These are phyloP conservation scores for Penicillium italicum DNA, from an alignment of 2,329 filamentous ascomycete species.

Conservation along the genomic window DNA sequence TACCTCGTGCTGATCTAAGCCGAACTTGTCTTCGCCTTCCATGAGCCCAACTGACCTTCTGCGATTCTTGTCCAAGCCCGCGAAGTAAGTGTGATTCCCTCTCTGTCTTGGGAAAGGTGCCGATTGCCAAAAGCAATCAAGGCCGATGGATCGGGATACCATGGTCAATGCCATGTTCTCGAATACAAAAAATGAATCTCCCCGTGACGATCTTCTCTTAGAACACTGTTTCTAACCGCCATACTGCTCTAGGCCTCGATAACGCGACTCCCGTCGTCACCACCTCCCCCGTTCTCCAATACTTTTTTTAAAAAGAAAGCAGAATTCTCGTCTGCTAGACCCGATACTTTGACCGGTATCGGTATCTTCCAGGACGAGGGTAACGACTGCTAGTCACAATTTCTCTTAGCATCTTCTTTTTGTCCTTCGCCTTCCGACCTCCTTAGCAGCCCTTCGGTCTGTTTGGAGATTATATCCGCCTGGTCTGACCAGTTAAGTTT, in stretches of 20 bases:
- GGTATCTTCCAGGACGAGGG: slow-evolving; percentile 69
- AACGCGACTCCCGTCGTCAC: slow-evolving; percentile 45
- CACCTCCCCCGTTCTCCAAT: slow-evolving; percentile 14
- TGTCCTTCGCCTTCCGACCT: slow-evolving; percentile 72
- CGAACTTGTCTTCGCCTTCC: slow-evolving; percentile 51
- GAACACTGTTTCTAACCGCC: slow-evolving; percentile 15
- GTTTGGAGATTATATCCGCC: slow-evolving; percentile 64
- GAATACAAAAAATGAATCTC: not conserved
- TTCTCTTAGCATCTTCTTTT: slow-evolving; percentile 78
- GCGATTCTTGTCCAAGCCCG: slow-evolving; percentile 89
- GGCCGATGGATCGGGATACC: not conserved
- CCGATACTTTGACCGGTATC: slow-evolving; percentile 84
- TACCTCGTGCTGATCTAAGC: slow-evolving; percentile 35
- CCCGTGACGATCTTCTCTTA: not conserved
- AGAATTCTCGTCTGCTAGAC: slow-evolving; percentile 73
- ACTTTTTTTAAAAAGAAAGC: slow-evolving; percentile 44
- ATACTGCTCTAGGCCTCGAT: slow-evolving; percentile 56
- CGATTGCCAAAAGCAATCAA: not conserved
- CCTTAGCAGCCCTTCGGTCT: slow-evolving; percentile 71
- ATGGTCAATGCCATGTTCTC: slow-evolving; percentile 2
- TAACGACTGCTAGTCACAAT: slow-evolving; percentile 68
- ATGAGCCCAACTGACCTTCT: slow-evolving; percentile 91
- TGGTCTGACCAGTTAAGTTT: slow-evolving; percentile 67
- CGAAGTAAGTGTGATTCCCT: slow-evolving; percentile 64
- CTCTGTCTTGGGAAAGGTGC: not conserved